phyloP scores from a whole-genome alignment of 352 stramenopile genomes.

The Globisporangium yorkense region DNA sequence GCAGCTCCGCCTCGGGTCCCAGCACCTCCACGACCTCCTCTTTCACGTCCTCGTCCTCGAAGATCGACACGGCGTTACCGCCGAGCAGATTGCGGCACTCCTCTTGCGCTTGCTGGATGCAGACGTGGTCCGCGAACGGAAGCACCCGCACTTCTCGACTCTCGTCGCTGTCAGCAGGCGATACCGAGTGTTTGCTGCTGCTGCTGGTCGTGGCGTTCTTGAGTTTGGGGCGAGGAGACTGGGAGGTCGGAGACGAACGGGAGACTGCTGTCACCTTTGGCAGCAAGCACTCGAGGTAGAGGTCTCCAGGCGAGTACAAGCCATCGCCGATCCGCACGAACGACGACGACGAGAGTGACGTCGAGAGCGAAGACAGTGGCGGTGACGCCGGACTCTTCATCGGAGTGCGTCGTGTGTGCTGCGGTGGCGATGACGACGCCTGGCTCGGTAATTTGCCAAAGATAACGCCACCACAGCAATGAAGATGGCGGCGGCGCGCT shows the following conservation, averaged over 20 bases:
- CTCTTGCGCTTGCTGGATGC: constrained; percentile 44
- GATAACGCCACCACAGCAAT: neutral
- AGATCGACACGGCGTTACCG: constrained; percentile 56
- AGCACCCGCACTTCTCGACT: constrained; percentile 24
- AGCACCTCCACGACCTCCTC: constrained; percentile 75
- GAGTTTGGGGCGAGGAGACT: constrained; percentile 1
- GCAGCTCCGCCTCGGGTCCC: constrained; percentile 57
- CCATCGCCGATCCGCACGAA: constrained; percentile 46
- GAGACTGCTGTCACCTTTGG: constrained; percentile 20
- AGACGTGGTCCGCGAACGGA: constrained; percentile 41
- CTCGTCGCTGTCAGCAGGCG: neutral
- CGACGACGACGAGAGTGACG: constrained; percentile 21
- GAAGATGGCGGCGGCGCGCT: neutral
- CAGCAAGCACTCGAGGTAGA: constrained; percentile 55
- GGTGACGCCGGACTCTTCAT: constrained; percentile 13
- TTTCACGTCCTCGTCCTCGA: constrained; percentile 72
- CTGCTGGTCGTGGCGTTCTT: neutral
- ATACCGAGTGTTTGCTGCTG: neutral
- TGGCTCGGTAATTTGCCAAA: no score
- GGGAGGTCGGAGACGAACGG: neutral
- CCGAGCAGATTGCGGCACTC: constrained; percentile 59
- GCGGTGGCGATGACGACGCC: no score
- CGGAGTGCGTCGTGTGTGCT: neutral
- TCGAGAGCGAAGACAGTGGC: constrained; percentile 13
- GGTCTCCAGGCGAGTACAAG: constrained; percentile 50